phyloP scores from a whole-genome alignment of 805 yeast genomes.

The Wickerhamiella australiensis region DNA sequence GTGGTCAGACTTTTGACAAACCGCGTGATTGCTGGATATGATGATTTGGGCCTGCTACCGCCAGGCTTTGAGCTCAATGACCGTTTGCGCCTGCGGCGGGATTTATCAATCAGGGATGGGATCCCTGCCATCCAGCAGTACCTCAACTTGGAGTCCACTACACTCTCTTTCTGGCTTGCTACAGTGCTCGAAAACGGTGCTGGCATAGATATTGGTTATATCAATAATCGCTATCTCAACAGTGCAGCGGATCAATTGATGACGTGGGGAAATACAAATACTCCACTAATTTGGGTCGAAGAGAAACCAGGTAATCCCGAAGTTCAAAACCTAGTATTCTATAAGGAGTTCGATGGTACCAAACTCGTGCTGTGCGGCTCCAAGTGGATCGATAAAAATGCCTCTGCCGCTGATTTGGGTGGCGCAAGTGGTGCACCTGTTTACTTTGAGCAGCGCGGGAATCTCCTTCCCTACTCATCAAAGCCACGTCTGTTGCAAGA shows the following conservation, averaged over 20 bases:
- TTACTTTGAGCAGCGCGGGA: conserved; percentile 1
- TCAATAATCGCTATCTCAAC: conserved; percentile 6
- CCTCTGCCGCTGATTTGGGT: not conserved
- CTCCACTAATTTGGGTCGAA: conserved; percentile 18
- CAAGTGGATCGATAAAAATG: conserved; percentile 30
- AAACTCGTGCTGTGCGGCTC: conserved; percentile 57
- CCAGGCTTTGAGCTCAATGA: conserved; percentile 9
- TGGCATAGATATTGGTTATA: not conserved
- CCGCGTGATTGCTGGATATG: conserved; percentile 9
- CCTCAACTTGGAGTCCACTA: conserved; percentile 52
- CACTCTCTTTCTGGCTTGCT: conserved; percentile 6
- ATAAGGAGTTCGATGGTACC: conserved; percentile 32
- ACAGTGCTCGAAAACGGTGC: not conserved
- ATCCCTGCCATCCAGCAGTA: conserved; percentile 42
- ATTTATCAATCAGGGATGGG: conserved; percentile 7
- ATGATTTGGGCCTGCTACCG: conserved; percentile 13
- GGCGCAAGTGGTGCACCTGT: not conserved
- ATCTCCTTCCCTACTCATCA: not conserved
- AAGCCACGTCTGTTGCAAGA: conserved; percentile 3
- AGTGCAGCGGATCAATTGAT: conserved; percentile 13
- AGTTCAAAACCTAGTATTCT: conserved; percentile 15
- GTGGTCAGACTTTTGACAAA: not conserved
- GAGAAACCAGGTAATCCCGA: conserved; percentile 13
- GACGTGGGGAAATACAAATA: conserved; percentile 12
- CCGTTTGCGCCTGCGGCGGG: conserved; percentile 15